Conservation (phyloP, 2,329 filamentous ascomycete genomes). For the Lojkania enalia region DNA sequence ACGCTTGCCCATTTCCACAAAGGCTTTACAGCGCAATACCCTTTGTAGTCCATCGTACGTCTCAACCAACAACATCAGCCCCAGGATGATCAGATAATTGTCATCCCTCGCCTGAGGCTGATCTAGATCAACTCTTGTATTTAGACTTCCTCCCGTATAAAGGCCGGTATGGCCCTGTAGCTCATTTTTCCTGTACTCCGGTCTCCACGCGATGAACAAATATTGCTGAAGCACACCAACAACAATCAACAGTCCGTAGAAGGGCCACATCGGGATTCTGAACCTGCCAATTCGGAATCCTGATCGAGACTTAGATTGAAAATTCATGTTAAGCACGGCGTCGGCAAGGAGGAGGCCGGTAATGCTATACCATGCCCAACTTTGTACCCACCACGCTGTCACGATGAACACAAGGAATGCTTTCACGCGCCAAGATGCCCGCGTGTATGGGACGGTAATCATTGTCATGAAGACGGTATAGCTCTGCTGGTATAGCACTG, state of each 20-base stretch:
- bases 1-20: conserved; percentile 47
- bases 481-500: conserved; percentile 51
- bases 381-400: conserved; percentile 53
- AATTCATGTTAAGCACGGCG: conserved; percentile 48
- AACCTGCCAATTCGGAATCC: conserved; percentile 21
- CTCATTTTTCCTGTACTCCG: conserved; percentile 43
- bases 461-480: conserved; percentile 55
- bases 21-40: conserved; percentile 38
- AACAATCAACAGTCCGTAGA: conserved; percentile 35
- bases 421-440: conserved; percentile 47
- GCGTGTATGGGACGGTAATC: conserved; percentile 51
- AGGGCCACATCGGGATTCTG: conserved; percentile 32
- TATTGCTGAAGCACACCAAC: conserved; percentile 48
- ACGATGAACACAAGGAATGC: conserved; percentile 47
- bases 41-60: conserved; percentile 42
- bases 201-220: conserved; percentile 48
- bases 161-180: conserved; percentile 47
- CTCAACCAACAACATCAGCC: conserved; percentile 48
- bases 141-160: conserved; percentile 46
- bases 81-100: conserved; percentile 50
- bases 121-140: conserved; percentile 36
- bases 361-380: conserved; percentile 53
- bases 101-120: conserved; percentile 48
- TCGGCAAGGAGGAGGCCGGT: conserved; percentile 55
- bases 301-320: conserved; percentile 28